phyloP scores from a whole-genome alignment of 2,329 filamentous ascomycete species.

The Trichoderma endophyticum region DNA sequence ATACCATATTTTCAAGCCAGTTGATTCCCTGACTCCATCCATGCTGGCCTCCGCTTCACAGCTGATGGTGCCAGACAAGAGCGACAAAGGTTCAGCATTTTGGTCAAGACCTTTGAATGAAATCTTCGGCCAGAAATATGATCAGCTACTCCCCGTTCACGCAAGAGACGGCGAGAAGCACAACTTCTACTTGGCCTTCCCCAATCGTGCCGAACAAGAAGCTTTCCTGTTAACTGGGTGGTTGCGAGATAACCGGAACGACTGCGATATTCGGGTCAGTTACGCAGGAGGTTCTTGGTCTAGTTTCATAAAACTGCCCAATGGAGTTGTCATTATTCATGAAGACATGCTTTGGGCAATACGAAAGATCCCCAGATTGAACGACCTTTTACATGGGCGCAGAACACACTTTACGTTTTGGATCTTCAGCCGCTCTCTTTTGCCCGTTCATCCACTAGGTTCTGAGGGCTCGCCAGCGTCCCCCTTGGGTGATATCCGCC shows the following conservation, averaged over 20 bases:
- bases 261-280: conserved; percentile 43
- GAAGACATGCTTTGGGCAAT: conserved; percentile 39
- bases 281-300: conserved; percentile 46
- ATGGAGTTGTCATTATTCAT: conserved; percentile 43
- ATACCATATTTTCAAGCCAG: conserved; percentile 39
- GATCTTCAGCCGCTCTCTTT: conserved; percentile 37
- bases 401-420: conserved; percentile 36
- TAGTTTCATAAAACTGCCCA: conserved; percentile 36
- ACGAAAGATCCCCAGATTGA: conserved; percentile 39
- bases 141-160: conserved; percentile 27
- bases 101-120: conserved; percentile 27
- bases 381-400: conserved; percentile 31
- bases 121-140: conserved; percentile 34
- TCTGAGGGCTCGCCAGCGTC: conserved; percentile 9
- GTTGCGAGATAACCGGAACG: conserved; percentile 39
- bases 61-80: neutral
- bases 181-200: conserved; percentile 50
- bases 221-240: conserved; percentile 42
- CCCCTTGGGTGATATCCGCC: conserved; percentile 24
- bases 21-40: conserved; percentile 19
- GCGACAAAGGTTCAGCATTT: conserved; percentile 1
- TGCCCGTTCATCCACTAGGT: conserved; percentile 21
- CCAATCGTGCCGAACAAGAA: conserved; percentile 34
- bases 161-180: conserved; percentile 20
- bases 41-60: conserved; percentile 28